A percentile compares a stretch with the other conserved stretches of the same genome.
Evolutionary conservation across 495 filamentous ascomycete species (phyloP).

Genomic region (Xanthoparmelia taractica): DNA sequence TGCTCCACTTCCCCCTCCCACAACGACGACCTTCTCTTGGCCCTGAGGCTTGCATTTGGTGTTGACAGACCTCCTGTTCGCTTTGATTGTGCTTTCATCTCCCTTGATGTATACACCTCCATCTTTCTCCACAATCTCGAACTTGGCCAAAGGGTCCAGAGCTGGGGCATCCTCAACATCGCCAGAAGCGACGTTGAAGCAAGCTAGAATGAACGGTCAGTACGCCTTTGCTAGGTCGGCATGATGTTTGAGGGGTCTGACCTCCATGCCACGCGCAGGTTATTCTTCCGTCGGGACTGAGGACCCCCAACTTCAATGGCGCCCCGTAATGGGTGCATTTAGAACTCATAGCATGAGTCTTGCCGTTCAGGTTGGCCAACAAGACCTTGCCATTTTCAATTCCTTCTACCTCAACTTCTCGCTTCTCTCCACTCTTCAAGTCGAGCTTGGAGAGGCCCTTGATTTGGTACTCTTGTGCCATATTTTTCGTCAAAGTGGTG

Average conservation of each 20-base stretch:
- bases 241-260: slow-evolving; percentile 33
- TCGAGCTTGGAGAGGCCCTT: slow-evolving; percentile 67
- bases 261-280: slow-evolving; percentile 96
- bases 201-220: slow-evolving; percentile 44
- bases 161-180: slow-evolving; percentile 94
- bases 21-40: slow-evolving; percentile 67
- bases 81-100: slow-evolving; percentile 71
- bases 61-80: slow-evolving; percentile 60
- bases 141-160: slow-evolving; percentile 70
- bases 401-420: slow-evolving; percentile 84
- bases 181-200: slow-evolving; percentile 81
- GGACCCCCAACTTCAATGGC: slow-evolving; percentile 72
- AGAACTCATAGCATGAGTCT: slow-evolving; percentile 70
- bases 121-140: slow-evolving; percentile 69
- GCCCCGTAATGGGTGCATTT: slow-evolving; percentile 94
- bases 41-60: slow-evolving; percentile 60
- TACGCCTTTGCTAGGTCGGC: background rate
- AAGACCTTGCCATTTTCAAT: slow-evolving; percentile 78
- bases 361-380: slow-evolving; percentile 64
- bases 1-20: slow-evolving; percentile 83
- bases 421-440: slow-evolving; percentile 70
- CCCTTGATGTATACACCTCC: slow-evolving; percentile 78
- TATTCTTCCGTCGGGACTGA: slow-evolving; percentile 72
- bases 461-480: slow-evolving; percentile 75
- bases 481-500: slow-evolving; percentile 30